Evolutionary conservation across 2,329 filamentous ascomycete species (phyloP).

Genomic region (Magnaporthiopsis rhizophila): DNA sequence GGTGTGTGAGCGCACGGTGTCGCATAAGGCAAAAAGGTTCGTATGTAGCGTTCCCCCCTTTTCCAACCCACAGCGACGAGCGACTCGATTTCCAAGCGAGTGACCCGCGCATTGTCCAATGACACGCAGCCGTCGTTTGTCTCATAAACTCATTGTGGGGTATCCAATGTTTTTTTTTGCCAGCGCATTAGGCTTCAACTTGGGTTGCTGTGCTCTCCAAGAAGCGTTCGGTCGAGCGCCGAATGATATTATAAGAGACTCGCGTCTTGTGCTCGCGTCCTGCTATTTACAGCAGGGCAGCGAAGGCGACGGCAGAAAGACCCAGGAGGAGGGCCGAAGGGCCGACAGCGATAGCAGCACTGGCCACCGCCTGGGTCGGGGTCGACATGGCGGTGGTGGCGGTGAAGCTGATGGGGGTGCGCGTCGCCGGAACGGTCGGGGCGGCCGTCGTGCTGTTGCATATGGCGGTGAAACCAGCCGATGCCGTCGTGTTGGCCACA

Average conservation of each 20-base stretch:
- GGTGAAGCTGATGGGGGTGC: not conserved
- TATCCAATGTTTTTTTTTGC: not conserved
- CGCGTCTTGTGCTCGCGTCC: not conserved
- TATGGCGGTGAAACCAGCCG: not conserved
- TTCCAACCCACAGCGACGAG: not conserved
- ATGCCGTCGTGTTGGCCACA: not conserved
- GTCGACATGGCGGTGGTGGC: not conserved
- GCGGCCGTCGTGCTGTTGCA: not conserved
- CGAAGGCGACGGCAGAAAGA: not conserved
- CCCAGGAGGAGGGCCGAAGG: not conserved
- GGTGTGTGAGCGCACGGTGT: too few species aligned
- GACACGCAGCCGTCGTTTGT: not conserved
- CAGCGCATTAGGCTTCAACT: not conserved
- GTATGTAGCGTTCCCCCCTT: too few species aligned
- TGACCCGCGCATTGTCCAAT: not conserved
- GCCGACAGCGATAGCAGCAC: not conserved
- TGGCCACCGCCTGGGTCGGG: not conserved
- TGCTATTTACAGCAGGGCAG: not conserved
- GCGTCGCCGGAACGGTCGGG: not conserved
- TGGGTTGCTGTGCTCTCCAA: not conserved
- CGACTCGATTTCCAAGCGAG: not conserved
- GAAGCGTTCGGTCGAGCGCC: not conserved
- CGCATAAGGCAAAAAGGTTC: too few species aligned
- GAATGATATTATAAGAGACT: not conserved
- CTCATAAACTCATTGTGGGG: not conserved